phyloP scores from a whole-genome alignment of 2,329 filamentous ascomycete genomes.

The Pseudogymnoascus sp. region DNA sequence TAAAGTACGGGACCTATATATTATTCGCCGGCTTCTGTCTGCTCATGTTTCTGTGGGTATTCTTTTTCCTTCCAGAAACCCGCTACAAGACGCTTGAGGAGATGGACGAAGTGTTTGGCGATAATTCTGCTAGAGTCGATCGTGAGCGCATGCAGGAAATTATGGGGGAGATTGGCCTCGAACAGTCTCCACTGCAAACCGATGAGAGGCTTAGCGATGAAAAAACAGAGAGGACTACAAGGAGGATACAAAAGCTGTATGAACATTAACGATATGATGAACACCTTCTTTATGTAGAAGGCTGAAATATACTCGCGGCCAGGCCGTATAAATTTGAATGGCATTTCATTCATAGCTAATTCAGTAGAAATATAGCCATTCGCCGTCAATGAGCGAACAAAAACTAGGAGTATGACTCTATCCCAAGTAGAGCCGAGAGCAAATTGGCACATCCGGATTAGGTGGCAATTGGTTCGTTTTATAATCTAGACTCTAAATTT shows the following conservation, averaged over 20 bases:
- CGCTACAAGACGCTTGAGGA: constrained; percentile 36
- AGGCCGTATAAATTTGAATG: neutral
- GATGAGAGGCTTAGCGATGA: neutral
- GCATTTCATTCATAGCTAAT: no score
- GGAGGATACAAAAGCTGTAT: neutral
- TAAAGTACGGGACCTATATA: constrained; percentile 29
- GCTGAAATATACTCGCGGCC: neutral
- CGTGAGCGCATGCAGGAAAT: neutral
- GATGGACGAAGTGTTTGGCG: constrained; percentile 33
- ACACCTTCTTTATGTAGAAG: neutral
- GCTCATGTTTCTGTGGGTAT: constrained; percentile 31
- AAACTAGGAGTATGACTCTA: no score
- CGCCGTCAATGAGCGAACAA: no score
- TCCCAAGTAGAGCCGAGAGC: no score
- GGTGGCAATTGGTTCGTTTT: neutral
- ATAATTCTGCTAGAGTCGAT: neutral
- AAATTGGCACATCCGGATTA: no score
- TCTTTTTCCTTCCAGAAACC: constrained; percentile 37
- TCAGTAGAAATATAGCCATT: no score
- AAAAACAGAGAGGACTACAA: neutral
- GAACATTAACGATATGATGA: neutral
- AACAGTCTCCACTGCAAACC: neutral
- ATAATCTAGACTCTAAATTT: neutral
- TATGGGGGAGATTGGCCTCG: neutral
- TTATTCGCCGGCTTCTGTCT: constrained; percentile 36